phyloP scores from a whole-genome alignment of 2,329 filamentous ascomycete species.

The Pseudocercospora cruenta region DNA sequence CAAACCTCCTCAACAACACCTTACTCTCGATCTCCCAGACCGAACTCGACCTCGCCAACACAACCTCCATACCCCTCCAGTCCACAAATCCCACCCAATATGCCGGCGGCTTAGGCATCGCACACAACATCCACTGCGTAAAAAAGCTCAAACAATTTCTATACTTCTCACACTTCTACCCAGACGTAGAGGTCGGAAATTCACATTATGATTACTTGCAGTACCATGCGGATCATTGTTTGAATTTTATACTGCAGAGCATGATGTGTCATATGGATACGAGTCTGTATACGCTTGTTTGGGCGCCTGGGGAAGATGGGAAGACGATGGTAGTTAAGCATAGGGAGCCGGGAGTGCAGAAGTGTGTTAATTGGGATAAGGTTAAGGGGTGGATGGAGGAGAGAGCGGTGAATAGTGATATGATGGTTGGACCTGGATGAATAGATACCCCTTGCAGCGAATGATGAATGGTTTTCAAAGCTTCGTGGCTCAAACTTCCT shows the following conservation, averaged over 20 bases:
- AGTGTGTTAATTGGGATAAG: constrained; percentile 21
- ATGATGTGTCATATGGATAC: constrained; percentile 24
- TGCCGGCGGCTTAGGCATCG: constrained; percentile 17
- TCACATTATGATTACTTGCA: constrained; percentile 15
- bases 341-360: constrained; percentile 10
- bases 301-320: constrained; percentile 14
- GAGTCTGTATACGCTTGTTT: constrained; percentile 18
- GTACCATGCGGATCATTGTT: constrained; percentile 24
- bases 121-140: constrained; percentile 22
- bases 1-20: constrained; percentile 18
- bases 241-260: constrained; percentile 19
- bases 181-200: constrained; percentile 11
- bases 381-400: constrained; percentile 19
- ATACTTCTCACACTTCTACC: constrained; percentile 20
- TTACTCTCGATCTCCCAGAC: constrained; percentile 14
- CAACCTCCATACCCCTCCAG: constrained; percentile 12
- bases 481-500: no score
- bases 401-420: constrained; percentile 10
- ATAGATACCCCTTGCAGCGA: no score
- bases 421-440: constrained; percentile 6
- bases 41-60: constrained; percentile 13
- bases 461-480: no score
- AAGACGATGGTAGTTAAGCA: constrained; percentile 11
- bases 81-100: constrained; percentile 8
- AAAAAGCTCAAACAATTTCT: constrained; percentile 24